Percentiles rank a stretch among this genome's conserved stretches.
Evolutionary conservation across 805 yeast genomes (phyloP).

Genomic region (Ogataea ganodermae): DNA sequence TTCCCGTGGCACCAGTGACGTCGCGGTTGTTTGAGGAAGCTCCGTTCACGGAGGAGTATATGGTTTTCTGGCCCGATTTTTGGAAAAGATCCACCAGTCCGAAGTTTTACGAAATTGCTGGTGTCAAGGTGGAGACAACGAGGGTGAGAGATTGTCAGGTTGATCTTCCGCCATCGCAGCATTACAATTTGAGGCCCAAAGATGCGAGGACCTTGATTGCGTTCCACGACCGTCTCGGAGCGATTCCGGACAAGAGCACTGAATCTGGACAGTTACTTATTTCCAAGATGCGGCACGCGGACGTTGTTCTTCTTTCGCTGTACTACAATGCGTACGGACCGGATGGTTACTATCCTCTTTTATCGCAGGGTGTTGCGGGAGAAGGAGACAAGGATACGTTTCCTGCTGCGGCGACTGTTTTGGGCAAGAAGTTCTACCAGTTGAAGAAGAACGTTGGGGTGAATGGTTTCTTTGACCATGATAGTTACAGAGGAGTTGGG

Average conservation of each 20-base stretch:
- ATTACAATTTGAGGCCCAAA: constrained; percentile 18
- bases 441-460: constrained; percentile 54
- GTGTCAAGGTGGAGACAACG: constrained; percentile 36
- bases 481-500: constrained; percentile 44
- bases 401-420: constrained; percentile 63
- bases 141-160: constrained; percentile 38
- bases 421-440: constrained; percentile 52
- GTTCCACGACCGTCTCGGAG: constrained; percentile 59
- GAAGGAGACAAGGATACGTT: constrained; percentile 84
- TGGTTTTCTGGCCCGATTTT: constrained; percentile 68
- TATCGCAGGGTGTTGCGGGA: constrained; percentile 65
- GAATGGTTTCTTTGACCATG: constrained; percentile 40
- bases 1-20: constrained; percentile 53
- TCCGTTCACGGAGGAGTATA: constrained; percentile 45
- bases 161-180: constrained; percentile 23
- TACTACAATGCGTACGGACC: constrained; percentile 66
- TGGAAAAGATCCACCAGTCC: constrained; percentile 70
- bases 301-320: constrained; percentile 54
- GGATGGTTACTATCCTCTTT: constrained; percentile 55
- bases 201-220: constrained; percentile 37
- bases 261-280: constrained; percentile 68
- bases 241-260: constrained; percentile 62
- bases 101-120: constrained; percentile 56
- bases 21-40: constrained; percentile 49
- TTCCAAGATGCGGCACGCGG: constrained; percentile 55